phyloP scores from a whole-genome alignment of 1,284 basidiomycete species.

The Leccinum subatratum region DNA sequence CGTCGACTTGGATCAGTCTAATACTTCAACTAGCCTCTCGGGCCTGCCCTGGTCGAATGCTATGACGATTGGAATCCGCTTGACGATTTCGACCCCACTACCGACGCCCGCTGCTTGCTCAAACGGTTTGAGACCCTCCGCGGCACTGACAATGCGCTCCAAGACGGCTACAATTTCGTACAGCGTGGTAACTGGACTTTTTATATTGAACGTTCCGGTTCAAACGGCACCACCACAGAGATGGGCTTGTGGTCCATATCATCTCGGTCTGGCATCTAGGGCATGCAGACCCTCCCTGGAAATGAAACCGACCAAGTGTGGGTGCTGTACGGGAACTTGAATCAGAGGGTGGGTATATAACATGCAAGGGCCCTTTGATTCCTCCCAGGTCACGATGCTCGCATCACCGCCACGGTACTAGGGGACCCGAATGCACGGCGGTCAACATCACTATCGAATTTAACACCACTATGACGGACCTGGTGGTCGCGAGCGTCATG shows the following conservation, averaged over 20 bases:
- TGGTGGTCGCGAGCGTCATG: slow-evolving; percentile 44
- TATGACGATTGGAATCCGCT: slow-evolving; percentile 83
- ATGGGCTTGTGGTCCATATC: slow-evolving; percentile 80
- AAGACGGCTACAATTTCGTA: slow-evolving; percentile 79
- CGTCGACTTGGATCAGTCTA: slow-evolving; percentile 82
- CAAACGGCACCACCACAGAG: slow-evolving; percentile 75
- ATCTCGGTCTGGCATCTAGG: slow-evolving; percentile 57
- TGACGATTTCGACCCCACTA: slow-evolving; percentile 89
- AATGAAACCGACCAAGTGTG: slow-evolving; percentile 65
- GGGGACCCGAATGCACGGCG: slow-evolving; percentile 49
- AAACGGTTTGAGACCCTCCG: slow-evolving; percentile 71
- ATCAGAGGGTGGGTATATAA: slow-evolving; percentile 54
- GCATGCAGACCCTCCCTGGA: slow-evolving; percentile 56
- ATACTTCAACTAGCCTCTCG: slow-evolving; percentile 85
- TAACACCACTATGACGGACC: slow-evolving; percentile 57
- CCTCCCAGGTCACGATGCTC: slow-evolving; percentile 78
- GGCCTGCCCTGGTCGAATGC: slow-evolving; percentile 74
- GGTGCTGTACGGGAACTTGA: slow-evolving; percentile 83
- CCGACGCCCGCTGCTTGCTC: slow-evolving; percentile 68
- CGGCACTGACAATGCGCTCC: slow-evolving; percentile 61
- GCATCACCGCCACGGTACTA: slow-evolving; percentile 46
- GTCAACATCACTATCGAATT: slow-evolving; percentile 76
- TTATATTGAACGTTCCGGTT: slow-evolving; percentile 73
- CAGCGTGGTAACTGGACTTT: slow-evolving; percentile 81
- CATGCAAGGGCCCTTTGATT: slow-evolving; percentile 54